Percentiles rank a stretch among this genome's conserved stretches.
Conservation (phyloP, 192 early-diverging fungal species). For the Backusella tarrabulga region DNA sequence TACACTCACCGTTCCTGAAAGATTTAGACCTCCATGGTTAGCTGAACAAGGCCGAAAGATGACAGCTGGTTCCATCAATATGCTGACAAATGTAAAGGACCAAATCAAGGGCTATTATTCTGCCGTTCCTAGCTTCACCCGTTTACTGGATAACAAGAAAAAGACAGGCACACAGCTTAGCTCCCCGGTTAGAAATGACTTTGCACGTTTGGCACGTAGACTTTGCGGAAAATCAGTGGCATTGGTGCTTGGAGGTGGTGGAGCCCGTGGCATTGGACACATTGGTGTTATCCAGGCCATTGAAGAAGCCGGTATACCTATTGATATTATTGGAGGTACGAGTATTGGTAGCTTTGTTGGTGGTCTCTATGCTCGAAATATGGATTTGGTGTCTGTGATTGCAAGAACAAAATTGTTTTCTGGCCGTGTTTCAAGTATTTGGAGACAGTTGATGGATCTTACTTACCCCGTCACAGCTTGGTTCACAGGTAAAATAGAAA, state of each 20-base stretch:
- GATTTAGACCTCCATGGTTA: constrained; percentile 35
- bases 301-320: constrained; percentile 96
- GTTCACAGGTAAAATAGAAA: constrained; percentile 63
- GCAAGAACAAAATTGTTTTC: constrained; percentile 86
- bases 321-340: constrained; percentile 98
- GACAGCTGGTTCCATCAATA: constrained; percentile 37
- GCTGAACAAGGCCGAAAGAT: constrained; percentile 46
- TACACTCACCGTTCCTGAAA: constrained; percentile 25
- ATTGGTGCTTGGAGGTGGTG: constrained; percentile 94
- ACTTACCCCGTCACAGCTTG: constrained; percentile 93
- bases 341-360: constrained; percentile 95
- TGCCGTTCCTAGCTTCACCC: constrained; percentile 42
- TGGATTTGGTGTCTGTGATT: constrained; percentile 85
- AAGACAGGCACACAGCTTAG: background rate
- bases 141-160: constrained; percentile 28
- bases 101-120: constrained; percentile 69
- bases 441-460: constrained; percentile 89
- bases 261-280: constrained; percentile 92
- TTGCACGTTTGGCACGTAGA: constrained; percentile 82
- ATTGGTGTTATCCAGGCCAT: constrained; percentile 91
- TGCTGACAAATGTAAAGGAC: constrained; percentile 61
- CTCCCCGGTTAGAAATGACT: constrained; percentile 37
- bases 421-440: constrained; percentile 73
- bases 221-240: constrained; percentile 90
- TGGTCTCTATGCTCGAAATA: constrained; percentile 88